Evolutionary conservation across 2,329 filamentous ascomycete genomes (phyloP).

Genomic region (Aspergillus versicolor): DNA sequence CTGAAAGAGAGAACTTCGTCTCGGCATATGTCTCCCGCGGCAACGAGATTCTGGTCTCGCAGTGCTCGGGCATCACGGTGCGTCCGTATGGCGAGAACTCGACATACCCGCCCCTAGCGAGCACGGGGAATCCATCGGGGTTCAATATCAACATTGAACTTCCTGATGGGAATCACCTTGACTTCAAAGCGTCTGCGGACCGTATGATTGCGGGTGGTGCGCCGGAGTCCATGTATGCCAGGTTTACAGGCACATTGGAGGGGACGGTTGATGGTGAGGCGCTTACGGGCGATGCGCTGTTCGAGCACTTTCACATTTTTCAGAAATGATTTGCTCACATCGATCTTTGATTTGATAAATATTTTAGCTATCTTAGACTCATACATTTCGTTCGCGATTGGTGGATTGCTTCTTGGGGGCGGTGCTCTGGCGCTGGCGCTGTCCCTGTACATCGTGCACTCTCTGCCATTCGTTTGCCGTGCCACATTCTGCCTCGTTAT

Average conservation of each 20-base stretch:
- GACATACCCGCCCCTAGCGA: slow-evolving; percentile 1
- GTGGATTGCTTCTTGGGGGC: no score
- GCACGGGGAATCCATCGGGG: neutral
- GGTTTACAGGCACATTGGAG: neutral
- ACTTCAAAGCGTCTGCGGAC: neutral
- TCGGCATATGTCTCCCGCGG: slow-evolving; percentile 41
- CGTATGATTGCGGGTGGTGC: neutral
- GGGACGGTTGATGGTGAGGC: neutral
- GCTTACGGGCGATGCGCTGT: neutral
- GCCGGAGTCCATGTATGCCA: neutral
- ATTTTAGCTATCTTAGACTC: neutral
- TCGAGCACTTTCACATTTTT: slow-evolving; percentile 3
- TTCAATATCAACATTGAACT: neutral
- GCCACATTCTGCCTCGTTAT: neutral
- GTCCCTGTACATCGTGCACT: neutral
- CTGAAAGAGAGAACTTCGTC: neutral
- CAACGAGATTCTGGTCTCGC: neutral
- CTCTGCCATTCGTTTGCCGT: neutral
- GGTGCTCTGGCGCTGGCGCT: neutral
- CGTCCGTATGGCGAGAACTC: slow-evolving; percentile 3
- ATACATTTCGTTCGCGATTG: neutral
- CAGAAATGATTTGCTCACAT: neutral
- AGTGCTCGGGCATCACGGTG: neutral
- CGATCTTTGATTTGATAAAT: no score
- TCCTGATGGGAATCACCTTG: neutral